Evolutionary conservation across 75 land plant genomes (phyloP).

Genomic region (Picea glauca): DNA sequence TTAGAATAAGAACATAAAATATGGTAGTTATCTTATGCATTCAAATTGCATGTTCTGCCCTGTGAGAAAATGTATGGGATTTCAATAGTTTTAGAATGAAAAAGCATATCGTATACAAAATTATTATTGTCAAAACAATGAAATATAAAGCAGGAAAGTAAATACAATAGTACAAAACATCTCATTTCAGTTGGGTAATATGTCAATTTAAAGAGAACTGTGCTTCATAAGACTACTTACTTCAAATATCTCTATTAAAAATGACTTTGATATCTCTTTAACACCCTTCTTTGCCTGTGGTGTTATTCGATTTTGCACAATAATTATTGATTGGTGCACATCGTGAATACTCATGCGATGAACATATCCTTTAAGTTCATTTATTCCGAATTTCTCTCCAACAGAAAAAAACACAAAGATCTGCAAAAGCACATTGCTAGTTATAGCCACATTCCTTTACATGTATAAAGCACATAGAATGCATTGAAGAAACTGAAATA

Average conservation of each 20-base stretch:
- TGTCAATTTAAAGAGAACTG: neutral
- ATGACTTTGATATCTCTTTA: slow-evolving; percentile 17
- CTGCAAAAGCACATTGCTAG: neutral
- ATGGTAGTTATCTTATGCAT: neutral
- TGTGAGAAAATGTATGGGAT: neutral
- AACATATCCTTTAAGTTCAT: slow-evolving; percentile 41
- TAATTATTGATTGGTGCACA: slow-evolving; percentile 36
- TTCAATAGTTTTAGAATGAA: neutral
- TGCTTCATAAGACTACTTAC: slow-evolving; percentile 8
- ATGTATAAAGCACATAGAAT: slow-evolving; percentile 1
- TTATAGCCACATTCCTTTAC: neutral
- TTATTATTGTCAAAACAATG: neutral
- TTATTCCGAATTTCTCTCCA: slow-evolving; percentile 50
- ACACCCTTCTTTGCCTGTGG: slow-evolving; percentile 46
- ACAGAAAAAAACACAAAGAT: slow-evolving; percentile 43
- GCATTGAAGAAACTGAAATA: neutral
- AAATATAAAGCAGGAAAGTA: slow-evolving; percentile 4
- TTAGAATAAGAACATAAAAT: neutral
- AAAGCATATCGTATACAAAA: neutral
- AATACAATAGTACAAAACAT: neutral
- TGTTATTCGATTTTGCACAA: slow-evolving; percentile 40
- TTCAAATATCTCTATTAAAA: slow-evolving; percentile 45
- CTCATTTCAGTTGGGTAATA: neutral
- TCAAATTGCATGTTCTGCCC: neutral
- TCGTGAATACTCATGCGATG: slow-evolving; percentile 45